Evolutionary conservation across 192 early-diverging fungal genomes (phyloP).

Genomic region (Coemansia sp.): DNA sequence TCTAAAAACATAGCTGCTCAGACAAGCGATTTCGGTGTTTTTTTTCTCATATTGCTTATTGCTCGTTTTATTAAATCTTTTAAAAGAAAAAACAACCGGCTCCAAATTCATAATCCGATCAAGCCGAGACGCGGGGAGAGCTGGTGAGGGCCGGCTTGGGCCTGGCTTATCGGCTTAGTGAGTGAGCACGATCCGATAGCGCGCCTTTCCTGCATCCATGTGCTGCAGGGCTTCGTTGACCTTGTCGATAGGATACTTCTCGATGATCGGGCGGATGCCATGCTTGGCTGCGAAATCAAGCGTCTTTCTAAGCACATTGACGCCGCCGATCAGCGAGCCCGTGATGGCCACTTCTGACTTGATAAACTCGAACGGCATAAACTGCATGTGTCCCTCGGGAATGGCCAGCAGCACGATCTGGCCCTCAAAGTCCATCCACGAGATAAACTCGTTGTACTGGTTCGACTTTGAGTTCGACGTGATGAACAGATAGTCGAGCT

Average conservation of each 20-base stretch:
- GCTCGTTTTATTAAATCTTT: not conserved
- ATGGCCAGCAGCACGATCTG: constrained; percentile 54
- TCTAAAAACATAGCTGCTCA: constrained; percentile 8
- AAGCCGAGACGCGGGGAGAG: too few relatives aligned
- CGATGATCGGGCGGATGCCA: constrained; percentile 64
- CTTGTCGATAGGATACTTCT: constrained; percentile 61
- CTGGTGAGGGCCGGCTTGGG: too few relatives aligned
- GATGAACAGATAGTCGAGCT: constrained; percentile 44
- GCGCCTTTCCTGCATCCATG: constrained; percentile 56
- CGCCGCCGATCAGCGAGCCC: constrained; percentile 66
- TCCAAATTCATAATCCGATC: too few relatives aligned
- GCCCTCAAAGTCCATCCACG: constrained; percentile 47
- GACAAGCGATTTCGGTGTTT: not conserved
- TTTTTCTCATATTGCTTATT: not conserved
- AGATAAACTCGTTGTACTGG: constrained; percentile 40
- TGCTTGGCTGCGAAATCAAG: constrained; percentile 67
- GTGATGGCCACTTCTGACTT: constrained; percentile 48
- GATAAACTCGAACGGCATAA: constrained; percentile 47
- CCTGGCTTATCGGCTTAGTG: constrained; percentile 35
- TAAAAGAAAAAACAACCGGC: not conserved
- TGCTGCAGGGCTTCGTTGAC: constrained; percentile 59
- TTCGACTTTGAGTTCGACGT: constrained; percentile 30
- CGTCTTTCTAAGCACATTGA: constrained; percentile 60
- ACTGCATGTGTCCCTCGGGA: constrained; percentile 47
- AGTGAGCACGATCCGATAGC: constrained; percentile 67